Base-by-base conservation (phyloP, 345 rosid genomes). In the Salix udensis region DNA sequence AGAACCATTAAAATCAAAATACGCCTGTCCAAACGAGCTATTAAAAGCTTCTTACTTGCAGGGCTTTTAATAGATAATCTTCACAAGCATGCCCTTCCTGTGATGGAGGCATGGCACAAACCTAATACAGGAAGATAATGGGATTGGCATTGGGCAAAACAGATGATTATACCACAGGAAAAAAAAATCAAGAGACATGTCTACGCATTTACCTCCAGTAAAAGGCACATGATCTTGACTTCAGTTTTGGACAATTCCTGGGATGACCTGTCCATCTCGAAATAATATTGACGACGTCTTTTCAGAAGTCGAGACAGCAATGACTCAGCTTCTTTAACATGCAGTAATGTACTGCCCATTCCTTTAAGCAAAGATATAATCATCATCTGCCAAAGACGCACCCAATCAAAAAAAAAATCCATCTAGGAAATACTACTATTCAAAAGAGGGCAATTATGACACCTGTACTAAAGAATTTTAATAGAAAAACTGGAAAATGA, bases 291-390 rank as follows among this genome's bases (percentile, higher is more conserved):
- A 53, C 78, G 81, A 76, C 89, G 91, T 71, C 87, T 91, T 77
- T 88, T 78, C 77, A 93, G 79, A 79, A 95, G 96, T 31, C 77
- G 77, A 74, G 91, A 84, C 85, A 96, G 80, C 76, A 86, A 80
- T 30, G 83, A 78, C 74, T 85, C 86, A 26, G 88, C 90, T 84
- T 87, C 90, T 85, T 88, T 84, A 79, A 83, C 82, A 75, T 53
- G 78, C 74, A 93, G 69, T 71, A 96, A 74, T 42, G 75, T 75
- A 78, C 69, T 75, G 61, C 99, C 99, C 80, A 91, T 74, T 73
- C 96, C 92, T 92, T 88, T 91, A 73, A 96, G 86, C 84, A 88
- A 85, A 36, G 94, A 88, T 34, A 93, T 77, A 69, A 93, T 83
- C 82, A 82, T 85, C 55, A 91, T 87, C 99, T 96, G 99, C 86